Evolutionary conservation across 164 flowering plant species (phyloP).

Genomic region (Magnolia kwangsiensis): DNA sequence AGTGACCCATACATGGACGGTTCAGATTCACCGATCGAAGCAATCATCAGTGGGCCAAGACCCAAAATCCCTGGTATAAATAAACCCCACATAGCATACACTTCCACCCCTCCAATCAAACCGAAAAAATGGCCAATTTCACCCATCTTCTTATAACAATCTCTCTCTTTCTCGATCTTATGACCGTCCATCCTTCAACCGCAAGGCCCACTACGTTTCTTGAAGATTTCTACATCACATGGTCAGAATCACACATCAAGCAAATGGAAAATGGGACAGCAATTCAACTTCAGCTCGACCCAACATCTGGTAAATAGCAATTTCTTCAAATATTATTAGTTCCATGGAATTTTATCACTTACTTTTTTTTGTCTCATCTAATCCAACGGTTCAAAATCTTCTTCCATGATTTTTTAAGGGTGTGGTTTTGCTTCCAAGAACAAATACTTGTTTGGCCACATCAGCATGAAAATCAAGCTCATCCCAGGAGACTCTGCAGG

Average conservation of each 20-base stretch:
- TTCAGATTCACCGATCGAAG: not conserved
- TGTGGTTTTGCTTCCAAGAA: slow-evolving; percentile 65
- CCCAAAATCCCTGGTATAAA: too few relatives aligned
- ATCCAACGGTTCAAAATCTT: not conserved
- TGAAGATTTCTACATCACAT: slow-evolving; percentile 45
- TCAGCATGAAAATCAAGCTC: slow-evolving; percentile 67
- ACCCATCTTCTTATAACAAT: not conserved
- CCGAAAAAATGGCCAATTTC: not conserved
- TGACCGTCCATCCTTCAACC: not conserved
- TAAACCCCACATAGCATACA: not conserved
- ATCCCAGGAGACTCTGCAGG: slow-evolving; percentile 75
- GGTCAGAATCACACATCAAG: slow-evolving; percentile 50
- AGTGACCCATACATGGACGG: too few relatives aligned
- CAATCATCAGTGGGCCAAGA: not conserved
- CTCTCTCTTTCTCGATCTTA: slow-evolving; percentile 4
- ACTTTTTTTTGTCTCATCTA: not conserved
- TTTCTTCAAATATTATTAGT: not conserved
- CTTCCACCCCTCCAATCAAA: not conserved
- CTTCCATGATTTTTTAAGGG: slow-evolving; percentile 22
- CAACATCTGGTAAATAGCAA: slow-evolving; percentile 35
- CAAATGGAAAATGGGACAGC: slow-evolving; percentile 44
- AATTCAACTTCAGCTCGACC: slow-evolving; percentile 52
- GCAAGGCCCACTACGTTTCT: slow-evolving; percentile 45
- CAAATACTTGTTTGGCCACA: slow-evolving; percentile 50
- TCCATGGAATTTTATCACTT: too few relatives aligned